phyloP scores from a whole-genome alignment of 2,329 filamentous ascomycete species.

The Trichoderma atroviride region DNA sequence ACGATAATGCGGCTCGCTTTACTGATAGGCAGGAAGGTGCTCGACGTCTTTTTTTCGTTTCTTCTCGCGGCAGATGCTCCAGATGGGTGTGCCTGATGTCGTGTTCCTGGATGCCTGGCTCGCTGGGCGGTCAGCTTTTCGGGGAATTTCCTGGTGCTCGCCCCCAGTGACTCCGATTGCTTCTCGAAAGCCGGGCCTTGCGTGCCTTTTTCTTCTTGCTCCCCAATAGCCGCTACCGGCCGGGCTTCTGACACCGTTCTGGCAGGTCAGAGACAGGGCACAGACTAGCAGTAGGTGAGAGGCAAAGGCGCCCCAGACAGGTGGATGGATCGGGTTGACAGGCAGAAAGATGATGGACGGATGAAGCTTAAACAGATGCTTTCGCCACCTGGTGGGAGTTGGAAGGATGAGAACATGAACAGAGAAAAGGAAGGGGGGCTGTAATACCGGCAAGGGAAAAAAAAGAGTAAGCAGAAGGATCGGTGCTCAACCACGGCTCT shows the following conservation, averaged over 20 bases:
- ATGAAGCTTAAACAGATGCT: neutral
- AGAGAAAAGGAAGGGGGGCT: neutral
- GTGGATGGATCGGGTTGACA: neutral
- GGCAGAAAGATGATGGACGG: neutral
- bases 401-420: neutral
- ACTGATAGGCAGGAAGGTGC: too few species aligned
- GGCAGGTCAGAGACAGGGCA: neutral
- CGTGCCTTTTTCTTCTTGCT: neutral
- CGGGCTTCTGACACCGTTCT: conserved; percentile 6
- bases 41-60: too few species aligned
- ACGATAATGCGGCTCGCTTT: neutral
- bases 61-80: neutral
- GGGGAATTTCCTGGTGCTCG: neutral
- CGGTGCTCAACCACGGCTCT: neutral
- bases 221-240: conserved; percentile 10
- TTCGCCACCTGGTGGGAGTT: neutral
- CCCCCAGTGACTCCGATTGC: neutral
- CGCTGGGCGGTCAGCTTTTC: conserved; percentile 13
- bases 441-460: neutral
- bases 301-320: neutral
- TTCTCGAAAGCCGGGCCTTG: conserved; percentile 7
- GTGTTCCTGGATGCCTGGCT: conserved; percentile 8
- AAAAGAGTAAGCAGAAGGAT: neutral
- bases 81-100: neutral
- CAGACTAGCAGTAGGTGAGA: conserved; percentile 8